Conservation (phyloP, 768 basidiomycete genomes). For the Tulasnella sp. region DNA sequence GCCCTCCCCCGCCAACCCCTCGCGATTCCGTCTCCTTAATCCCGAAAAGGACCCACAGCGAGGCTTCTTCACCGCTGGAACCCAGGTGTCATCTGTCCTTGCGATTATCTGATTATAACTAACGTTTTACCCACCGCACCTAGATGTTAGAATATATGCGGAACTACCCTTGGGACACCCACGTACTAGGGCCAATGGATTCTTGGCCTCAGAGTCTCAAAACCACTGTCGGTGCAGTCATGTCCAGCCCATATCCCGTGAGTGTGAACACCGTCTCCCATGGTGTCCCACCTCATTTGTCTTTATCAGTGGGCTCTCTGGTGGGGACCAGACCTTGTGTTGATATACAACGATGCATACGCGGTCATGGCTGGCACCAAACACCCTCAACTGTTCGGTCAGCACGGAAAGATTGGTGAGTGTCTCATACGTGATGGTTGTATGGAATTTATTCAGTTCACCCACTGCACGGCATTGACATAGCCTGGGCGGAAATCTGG, state of each 20-base stretch:
- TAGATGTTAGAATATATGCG: conserved; percentile 18
- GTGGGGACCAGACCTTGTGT: conserved; percentile 21
- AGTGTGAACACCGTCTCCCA: not conserved
- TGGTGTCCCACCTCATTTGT: not conserved
- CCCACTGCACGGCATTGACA: too few relatives aligned
- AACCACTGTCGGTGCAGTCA: conserved; percentile 14
- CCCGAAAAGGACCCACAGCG: not conserved
- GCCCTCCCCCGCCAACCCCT: not conserved
- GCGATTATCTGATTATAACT: too few relatives aligned
- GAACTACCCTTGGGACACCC: conserved; percentile 20
- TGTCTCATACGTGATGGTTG: not conserved
- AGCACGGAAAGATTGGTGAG: conserved; percentile 17
- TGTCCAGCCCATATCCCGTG: conserved; percentile 18
- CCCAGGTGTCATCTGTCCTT: not conserved
- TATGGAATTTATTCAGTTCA: not conserved
- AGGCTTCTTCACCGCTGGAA: not conserved
- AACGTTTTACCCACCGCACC: too few relatives aligned
- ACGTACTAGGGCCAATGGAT: conserved; percentile 15
- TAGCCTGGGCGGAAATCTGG: conserved; percentile 23
- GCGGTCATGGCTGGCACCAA: conserved; percentile 21
- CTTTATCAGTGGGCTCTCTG: conserved; percentile 18
- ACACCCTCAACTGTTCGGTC: conserved; percentile 22
- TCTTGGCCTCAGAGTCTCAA: conserved; percentile 18
- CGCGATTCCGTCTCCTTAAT: not conserved
- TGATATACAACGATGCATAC: conserved; percentile 23